These are phyloP conservation scores for Psidium friedrichsthalianum DNA, from an alignment of 345 rosid genomes.

Conservation along the genomic window DNA sequence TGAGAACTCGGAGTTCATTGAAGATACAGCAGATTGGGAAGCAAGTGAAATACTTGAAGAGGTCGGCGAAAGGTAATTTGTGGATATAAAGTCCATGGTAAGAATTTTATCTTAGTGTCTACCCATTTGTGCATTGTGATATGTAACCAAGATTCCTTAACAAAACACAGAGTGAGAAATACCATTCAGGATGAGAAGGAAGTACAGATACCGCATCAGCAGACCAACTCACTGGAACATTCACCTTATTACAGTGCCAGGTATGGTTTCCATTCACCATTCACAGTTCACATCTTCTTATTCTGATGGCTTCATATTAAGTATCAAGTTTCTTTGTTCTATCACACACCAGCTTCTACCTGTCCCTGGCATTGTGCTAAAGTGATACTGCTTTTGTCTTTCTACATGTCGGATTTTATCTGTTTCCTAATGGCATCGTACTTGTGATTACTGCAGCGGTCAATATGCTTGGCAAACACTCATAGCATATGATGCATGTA, in stretches of 20 bases:
- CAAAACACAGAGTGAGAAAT: conserved; percentile 23
- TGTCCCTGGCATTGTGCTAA: background rate
- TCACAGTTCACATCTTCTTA: background rate
- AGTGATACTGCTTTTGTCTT: background rate
- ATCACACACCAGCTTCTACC: background rate
- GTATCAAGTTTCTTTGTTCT: background rate
- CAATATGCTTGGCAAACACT: conserved; percentile 93
- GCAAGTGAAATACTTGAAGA: conserved; percentile 11
- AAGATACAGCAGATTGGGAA: conserved; percentile 14
- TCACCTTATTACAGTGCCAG: conserved; percentile 44
- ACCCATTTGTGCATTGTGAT: background rate
- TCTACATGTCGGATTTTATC: background rate
- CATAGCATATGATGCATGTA: conserved; percentile 90
- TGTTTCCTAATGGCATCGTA: background rate
- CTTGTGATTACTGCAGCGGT: conserved; percentile 33
- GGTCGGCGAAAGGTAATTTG: conserved; percentile 40
- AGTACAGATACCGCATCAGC: conserved; percentile 40
- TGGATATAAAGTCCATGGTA: background rate
- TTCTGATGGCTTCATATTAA: background rate
- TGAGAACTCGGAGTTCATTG: conserved; percentile 15
- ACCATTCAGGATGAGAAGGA: conserved; percentile 14
- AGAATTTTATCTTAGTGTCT: background rate
- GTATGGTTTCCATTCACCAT: conserved; percentile 13
- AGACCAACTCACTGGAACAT: conserved; percentile 29
- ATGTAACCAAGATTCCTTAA: background rate